A percentile compares a stretch with the other conserved stretches of the same genome.
These are phyloP conservation scores for Xylaria telfairii DNA, from an alignment of 495 filamentous ascomycete species.

Conservation along the genomic window DNA sequence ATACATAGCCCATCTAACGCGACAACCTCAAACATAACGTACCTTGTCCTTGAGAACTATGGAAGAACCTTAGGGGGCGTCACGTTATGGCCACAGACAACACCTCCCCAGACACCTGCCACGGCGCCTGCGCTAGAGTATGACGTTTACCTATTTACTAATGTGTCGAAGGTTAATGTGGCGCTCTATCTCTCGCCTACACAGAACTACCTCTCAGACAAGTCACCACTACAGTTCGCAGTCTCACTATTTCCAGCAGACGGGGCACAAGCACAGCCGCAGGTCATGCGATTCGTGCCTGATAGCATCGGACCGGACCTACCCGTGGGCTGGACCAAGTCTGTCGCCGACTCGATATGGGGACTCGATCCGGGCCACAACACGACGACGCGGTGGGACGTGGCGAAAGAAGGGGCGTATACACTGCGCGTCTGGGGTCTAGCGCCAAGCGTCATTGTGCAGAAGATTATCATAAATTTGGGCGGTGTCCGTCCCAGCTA, in stretches of 20 bases:
- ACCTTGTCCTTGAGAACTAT: slow-evolving; percentile 60
- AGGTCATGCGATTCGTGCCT: slow-evolving; percentile 59
- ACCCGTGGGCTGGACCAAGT: slow-evolving; percentile 63
- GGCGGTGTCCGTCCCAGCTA: slow-evolving; percentile 71
- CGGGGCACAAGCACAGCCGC: slow-evolving; percentile 46
- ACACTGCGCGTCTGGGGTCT: slow-evolving; percentile 66
- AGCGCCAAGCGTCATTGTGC: slow-evolving; percentile 69
- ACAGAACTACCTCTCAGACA: slow-evolving; percentile 66
- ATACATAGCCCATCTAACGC: slow-evolving; percentile 46
- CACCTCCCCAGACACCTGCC: slow-evolving; percentile 52
- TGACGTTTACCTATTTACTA: slow-evolving; percentile 68
- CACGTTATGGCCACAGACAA: slow-evolving; percentile 59
- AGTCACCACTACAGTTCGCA: slow-evolving; percentile 64
- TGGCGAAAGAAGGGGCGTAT: slow-evolving; percentile 56
- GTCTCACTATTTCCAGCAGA: slow-evolving; percentile 56
- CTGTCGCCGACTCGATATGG: slow-evolving; percentile 67
- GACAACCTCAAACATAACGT: slow-evolving; percentile 45
- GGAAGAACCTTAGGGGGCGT: slow-evolving; percentile 65
- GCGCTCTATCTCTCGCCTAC: slow-evolving; percentile 66
- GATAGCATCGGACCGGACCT: slow-evolving; percentile 51
- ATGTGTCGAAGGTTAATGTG: slow-evolving; percentile 58
- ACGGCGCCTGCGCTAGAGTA: slow-evolving; percentile 67
- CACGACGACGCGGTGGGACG: slow-evolving; percentile 59
- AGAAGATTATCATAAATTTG: slow-evolving; percentile 71
- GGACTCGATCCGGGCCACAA: slow-evolving; percentile 48